phyloP scores from a whole-genome alignment of 345 rosid species.

The Raphanus raphanistrum region DNA sequence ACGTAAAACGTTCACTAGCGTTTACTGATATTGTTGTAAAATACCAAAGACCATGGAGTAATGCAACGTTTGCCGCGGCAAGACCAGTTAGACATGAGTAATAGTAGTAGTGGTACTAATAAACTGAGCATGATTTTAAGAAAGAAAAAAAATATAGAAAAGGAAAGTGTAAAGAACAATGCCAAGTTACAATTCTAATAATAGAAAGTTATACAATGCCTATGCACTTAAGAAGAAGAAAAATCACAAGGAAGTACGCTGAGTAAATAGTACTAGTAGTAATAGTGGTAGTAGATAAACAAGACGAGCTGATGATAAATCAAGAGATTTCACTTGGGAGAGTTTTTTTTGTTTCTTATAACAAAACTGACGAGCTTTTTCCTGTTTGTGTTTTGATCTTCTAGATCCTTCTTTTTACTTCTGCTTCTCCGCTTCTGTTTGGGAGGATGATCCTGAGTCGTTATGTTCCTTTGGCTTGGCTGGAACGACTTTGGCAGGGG shows the following conservation, averaged over 20 bases:
- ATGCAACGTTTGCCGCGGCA: too few relatives aligned
- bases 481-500: slow-evolving; percentile 72
- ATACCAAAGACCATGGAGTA: too few relatives aligned
- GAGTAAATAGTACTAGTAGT: background rate
- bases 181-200: slow-evolving; percentile 25
- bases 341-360: slow-evolving; percentile 16
- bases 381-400: slow-evolving; percentile 26
- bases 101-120: too few relatives aligned
- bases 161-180: background rate
- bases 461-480: slow-evolving; percentile 48
- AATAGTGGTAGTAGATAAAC: slow-evolving; percentile 14
- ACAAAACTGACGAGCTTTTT: slow-evolving; percentile 32
- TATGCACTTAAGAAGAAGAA: slow-evolving; percentile 3
- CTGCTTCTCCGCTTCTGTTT: slow-evolving; percentile 42
- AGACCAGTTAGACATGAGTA: too few relatives aligned
- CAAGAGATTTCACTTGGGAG: slow-evolving; percentile 9
- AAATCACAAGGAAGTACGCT: slow-evolving; percentile 17
- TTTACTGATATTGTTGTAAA: too few relatives aligned
- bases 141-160: background rate
- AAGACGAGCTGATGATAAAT: slow-evolving; percentile 23
- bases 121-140: background rate
- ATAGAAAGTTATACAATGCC: slow-evolving; percentile 33
- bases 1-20: too few relatives aligned
- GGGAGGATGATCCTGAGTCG: slow-evolving; percentile 35
- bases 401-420: slow-evolving; percentile 30